Base-by-base conservation (phyloP, 768 basidiomycete genomes). In the Suillus luteus region DNA sequence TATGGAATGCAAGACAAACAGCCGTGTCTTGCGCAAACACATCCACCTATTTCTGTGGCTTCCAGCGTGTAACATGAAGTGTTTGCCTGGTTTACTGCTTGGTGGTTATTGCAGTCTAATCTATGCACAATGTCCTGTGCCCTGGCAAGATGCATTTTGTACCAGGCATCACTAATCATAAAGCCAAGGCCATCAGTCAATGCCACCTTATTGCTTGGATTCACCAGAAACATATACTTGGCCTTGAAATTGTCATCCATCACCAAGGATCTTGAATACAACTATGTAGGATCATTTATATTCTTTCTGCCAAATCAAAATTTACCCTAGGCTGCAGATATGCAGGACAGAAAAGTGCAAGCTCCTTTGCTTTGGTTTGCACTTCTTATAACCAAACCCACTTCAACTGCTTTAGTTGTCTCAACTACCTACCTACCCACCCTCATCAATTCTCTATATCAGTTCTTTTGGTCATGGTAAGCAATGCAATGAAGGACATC, bases 291-390 rank as follows among this genome's bases (percentile, higher is more conserved):
- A 3, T 44, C 9, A 1, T 1, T 0, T 0, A 0, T 3, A n/a
- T n/a, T 44, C 3, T 44, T 1, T 44, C 43, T 10, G 44, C 9
- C 44, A 44, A 10, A 44, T 10, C n/a, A 9, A 44, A 0, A 3
- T 44, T 44, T n/a, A n/a, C 19, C 6, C 44, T 3, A n/a, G 70
- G 71, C 41, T 74, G 73, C 0, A 68, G 75, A 54, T 75, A 77
- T 19, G 72, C 66, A 0, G 69, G 65, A 55, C 73, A 77, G 35
- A 73, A 75, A 70, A 6, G 66, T 41, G 55, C 63, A 66, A 62
- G 46, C 22, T 43, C 62, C 19, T 19, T 19, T 44, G 44, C 44
- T 44, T 44, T 10, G 19, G 44, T 19, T 44, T 44, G n/a, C 3
- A 3, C 43, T 44, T 44, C 43, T 44, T 19, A n/a, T 44, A 19